A percentile compares a stretch with the other conserved stretches of the same genome.
phyloP scores from a whole-genome alignment of 2,329 filamentous ascomycete species.

The Pseudocercospora ulei region DNA sequence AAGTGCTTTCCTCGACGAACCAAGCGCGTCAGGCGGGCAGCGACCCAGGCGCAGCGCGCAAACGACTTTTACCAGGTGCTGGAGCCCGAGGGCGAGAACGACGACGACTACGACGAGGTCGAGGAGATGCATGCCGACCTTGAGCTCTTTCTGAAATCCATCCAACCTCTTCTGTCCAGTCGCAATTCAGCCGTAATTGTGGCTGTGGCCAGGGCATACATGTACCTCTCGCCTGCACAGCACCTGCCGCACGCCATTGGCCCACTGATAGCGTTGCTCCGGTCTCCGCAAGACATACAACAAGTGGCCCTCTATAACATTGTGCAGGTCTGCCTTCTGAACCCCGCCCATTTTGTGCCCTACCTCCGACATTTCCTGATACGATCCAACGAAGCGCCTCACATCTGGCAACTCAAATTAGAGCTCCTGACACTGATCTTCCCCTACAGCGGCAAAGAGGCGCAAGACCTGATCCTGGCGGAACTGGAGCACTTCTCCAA shows the following conservation, averaged over 20 bases:
- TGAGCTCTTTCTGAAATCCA: conserved; percentile 65
- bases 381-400: conserved; percentile 63
- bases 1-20: conserved; percentile 72
- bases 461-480: conserved; percentile 78
- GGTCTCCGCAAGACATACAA: conserved; percentile 76
- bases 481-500: conserved; percentile 90
- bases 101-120: conserved; percentile 48
- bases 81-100: conserved; percentile 41
- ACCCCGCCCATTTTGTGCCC: conserved; percentile 71
- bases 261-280: conserved; percentile 73
- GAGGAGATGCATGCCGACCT: conserved; percentile 68
- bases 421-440: conserved; percentile 88
- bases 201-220: conserved; percentile 73
- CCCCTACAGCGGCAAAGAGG: conserved; percentile 62
- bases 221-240: conserved; percentile 68
- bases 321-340: conserved; percentile 73
- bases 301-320: conserved; percentile 89
- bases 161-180: conserved; percentile 77
- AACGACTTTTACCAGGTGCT: conserved; percentile 69
- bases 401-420: conserved; percentile 84
- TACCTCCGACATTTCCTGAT: conserved; percentile 87
- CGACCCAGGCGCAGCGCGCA: conserved; percentile 35
- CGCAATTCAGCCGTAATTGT: conserved; percentile 88
- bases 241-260: conserved; percentile 69
- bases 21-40: conserved; percentile 47